Base-by-base conservation (phyloP, 2,329 filamentous ascomycete genomes). In the Phoma sp. region DNA sequence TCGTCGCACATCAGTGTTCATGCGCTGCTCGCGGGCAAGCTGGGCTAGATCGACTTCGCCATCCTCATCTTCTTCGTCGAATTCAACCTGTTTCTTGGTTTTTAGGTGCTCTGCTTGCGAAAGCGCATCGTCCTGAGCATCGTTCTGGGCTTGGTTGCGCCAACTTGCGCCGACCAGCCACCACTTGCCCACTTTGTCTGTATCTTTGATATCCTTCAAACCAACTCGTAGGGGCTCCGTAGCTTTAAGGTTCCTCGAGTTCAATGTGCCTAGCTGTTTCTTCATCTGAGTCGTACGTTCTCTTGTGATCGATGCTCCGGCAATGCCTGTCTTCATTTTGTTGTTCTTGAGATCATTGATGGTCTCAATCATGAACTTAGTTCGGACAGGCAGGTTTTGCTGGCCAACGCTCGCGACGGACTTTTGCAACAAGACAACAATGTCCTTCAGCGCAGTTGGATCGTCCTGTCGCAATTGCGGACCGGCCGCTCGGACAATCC, bases 151-250 rank as follows among this genome's bases (percentile, higher is more conserved):
- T 14, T 75, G 61, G 54, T 81, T 71, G 36, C 79, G 80, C 85
- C 93, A 97, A 74, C 92, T 96, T n/a, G 95, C 93, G 46, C 95
- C 95, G 4, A 98, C 90, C 18, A 98, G 85, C 95, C 95, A 99
- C 95, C 95, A 99, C 78, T 96, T 97, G 0, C 95, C 95, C 70
- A 88, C 90, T 70, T 89, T 93, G 36, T 93, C 89, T 0, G 89
- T 88, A 58, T 93, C 86, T 59, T 86, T 86, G 46, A 99, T 90
- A 67, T 99, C 95, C 33, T 83, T 81, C 4, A 97, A 81, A 9
- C 89, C 87, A 52, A 97, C 87, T 7, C 91, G 86, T 55, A 99
- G 82, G 4, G 95, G 91, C 56, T 96, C 90, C 3, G 85, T 88
- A 7, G 88, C 87, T 60, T 91, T 91, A 54, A 89, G 79, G 55